These are phyloP conservation scores for Penicillium parvum DNA, from an alignment of 495 filamentous ascomycete genomes.

Conservation along the genomic window DNA sequence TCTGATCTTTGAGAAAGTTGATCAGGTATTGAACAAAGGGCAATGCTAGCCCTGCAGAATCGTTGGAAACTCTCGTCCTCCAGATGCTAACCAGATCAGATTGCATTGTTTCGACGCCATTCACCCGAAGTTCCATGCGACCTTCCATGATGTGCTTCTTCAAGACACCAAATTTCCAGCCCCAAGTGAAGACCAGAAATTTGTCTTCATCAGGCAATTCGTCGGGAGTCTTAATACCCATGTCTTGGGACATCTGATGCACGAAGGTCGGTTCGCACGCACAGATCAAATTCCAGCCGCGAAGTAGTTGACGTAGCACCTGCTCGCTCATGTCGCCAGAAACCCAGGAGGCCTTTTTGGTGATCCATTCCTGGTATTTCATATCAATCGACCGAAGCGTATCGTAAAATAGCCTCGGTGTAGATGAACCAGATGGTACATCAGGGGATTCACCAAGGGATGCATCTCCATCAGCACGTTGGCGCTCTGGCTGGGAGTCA, in stretches of 20 bases:
- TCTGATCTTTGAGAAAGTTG: constrained; percentile 57
- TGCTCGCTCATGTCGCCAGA: constrained; percentile 34
- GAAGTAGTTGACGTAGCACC: constrained; percentile 26
- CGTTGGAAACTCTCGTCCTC: constrained; percentile 45
- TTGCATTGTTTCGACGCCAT: constrained; percentile 67
- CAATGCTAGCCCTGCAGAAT: constrained; percentile 33
- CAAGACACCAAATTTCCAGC: constrained; percentile 67
- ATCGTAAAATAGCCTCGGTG: constrained; percentile 22
- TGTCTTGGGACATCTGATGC: constrained; percentile 28
- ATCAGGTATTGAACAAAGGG: constrained; percentile 62
- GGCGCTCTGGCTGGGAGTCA: constrained; percentile 11
- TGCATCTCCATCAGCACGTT: constrained; percentile 12
- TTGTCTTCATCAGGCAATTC: constrained; percentile 25
- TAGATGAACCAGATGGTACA: constrained; percentile 10
- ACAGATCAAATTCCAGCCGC: constrained; percentile 24
- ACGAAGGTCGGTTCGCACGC: constrained; percentile 19
- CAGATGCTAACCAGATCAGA: constrained; percentile 63
- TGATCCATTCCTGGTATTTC: constrained; percentile 32
- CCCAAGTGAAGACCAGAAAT: constrained; percentile 46
- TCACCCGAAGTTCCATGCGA: constrained; percentile 84
- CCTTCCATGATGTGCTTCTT: constrained; percentile 70
- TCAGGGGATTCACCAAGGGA: no score
- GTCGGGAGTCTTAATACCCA: constrained; percentile 38
- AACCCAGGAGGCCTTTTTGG: constrained; percentile 37
- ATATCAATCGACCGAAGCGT: constrained; percentile 29